Percentiles rank a stretch among this genome's conserved stretches.
phyloP scores from a whole-genome alignment of 176 grass and related monocot species.

The Ampelocalamus luodianensis region DNA sequence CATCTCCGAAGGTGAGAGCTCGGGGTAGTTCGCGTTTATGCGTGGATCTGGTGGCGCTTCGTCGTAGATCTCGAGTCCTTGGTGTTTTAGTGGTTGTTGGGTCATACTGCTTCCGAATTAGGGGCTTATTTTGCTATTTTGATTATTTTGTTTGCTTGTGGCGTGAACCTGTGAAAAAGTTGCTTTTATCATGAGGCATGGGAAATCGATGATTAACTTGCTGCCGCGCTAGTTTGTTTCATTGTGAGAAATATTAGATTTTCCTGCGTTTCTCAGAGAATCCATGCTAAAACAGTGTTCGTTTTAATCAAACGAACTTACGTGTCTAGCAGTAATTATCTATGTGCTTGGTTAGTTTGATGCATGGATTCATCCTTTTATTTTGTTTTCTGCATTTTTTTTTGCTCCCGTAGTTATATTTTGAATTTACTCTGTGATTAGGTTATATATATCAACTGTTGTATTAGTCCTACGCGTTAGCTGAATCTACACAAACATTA shows the following conservation, averaged over 20 bases:
- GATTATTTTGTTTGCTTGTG: conserved; percentile 31
- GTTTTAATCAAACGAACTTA: neutral
- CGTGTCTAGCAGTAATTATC: neutral
- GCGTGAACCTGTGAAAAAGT: neutral
- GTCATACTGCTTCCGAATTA: neutral
- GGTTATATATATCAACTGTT: neutral
- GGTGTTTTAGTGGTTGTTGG: neutral
- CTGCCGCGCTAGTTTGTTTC: neutral
- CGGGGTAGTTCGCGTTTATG: neutral
- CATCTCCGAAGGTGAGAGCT: conserved; percentile 83
- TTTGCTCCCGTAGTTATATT: neutral
- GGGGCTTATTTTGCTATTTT: neutral
- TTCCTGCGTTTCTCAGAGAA: neutral
- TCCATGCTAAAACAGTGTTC: neutral
- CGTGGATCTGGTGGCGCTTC: conserved; percentile 8
- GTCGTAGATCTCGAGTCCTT: conserved; percentile 15
- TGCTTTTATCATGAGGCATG: neutral
- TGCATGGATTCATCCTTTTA: neutral
- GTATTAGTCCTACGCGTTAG: neutral
- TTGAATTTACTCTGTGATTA: neutral
- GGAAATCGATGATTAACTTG: neutral
- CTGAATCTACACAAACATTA: conserved; percentile 41
- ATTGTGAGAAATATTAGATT: neutral
- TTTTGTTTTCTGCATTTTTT: neutral
- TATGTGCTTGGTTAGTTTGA: conserved; percentile 24